Conservation (phyloP, 164 flowering plant species). For the Magnolia sinica region DNA sequence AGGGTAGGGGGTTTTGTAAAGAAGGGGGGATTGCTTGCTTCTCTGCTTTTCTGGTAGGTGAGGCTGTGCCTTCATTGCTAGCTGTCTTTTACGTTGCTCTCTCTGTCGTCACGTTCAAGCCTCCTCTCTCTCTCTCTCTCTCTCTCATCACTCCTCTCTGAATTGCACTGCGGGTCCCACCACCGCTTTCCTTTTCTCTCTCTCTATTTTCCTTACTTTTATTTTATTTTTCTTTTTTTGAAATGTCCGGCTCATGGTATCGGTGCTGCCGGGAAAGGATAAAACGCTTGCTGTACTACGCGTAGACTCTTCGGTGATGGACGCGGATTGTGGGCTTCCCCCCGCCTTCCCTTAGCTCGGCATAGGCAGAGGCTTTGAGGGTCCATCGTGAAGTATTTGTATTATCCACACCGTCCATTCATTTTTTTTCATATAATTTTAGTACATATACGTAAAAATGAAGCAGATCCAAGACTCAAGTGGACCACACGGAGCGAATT, state of each 20-base stretch:
- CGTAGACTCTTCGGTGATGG: too few relatives aligned
- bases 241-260: neutral
- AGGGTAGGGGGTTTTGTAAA: conserved; percentile 2
- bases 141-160: conserved; percentile 6
- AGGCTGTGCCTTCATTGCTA: conserved; percentile 62
- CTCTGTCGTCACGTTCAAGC: conserved; percentile 60
- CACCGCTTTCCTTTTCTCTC: conserved; percentile 5
- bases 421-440: too few relatives aligned
- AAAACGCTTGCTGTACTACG: neutral
- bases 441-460: too few relatives aligned
- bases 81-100: conserved; percentile 46
- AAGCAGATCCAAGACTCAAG: too few relatives aligned
- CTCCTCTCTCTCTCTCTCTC: conserved; percentile 17
- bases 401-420: too few relatives aligned
- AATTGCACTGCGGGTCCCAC: neutral
- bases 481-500: too few relatives aligned
- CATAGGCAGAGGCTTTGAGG: too few relatives aligned
- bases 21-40: neutral
- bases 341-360: too few relatives aligned
- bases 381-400: too few relatives aligned
- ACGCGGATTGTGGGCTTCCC: too few relatives aligned
- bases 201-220: neutral
- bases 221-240: too few relatives aligned
- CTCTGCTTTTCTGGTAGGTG: conserved; percentile 46
- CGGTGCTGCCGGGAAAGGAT: neutral